Evolutionary conservation across 108 stramenopile genomes (phyloP).

Genomic region (Nitzschia sp.): DNA sequence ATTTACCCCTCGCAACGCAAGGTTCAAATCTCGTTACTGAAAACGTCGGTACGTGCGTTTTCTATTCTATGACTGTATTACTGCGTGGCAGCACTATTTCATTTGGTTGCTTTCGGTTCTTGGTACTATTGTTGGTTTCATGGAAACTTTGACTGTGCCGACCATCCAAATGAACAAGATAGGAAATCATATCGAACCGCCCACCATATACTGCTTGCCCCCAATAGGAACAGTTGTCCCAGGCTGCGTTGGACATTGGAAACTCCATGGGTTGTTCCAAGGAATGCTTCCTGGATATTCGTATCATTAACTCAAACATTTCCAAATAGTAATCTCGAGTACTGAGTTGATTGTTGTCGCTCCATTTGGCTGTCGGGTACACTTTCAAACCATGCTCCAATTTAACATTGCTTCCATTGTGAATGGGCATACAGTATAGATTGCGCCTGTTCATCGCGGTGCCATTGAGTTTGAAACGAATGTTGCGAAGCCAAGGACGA

Average conservation of each 20-base stretch:
- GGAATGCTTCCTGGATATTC: too few species aligned
- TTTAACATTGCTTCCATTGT: background rate
- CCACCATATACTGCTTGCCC: background rate
- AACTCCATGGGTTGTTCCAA: conserved; percentile 2
- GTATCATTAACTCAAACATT: background rate
- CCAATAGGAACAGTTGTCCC: background rate
- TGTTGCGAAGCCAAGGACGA: background rate
- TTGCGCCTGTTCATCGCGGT: background rate
- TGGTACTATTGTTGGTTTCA: too few species aligned
- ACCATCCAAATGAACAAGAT: conserved; percentile 9
- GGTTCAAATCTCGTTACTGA: too few species aligned
- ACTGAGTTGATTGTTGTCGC: conserved; percentile 15
- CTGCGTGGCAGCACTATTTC: too few species aligned
- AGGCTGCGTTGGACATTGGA: background rate
- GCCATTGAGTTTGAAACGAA: background rate
- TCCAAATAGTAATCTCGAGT: conserved; percentile 3
- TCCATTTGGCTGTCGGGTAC: background rate
- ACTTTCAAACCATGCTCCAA: background rate
- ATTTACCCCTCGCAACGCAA: too few species aligned
- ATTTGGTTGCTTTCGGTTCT: too few species aligned
- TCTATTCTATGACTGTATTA: too few species aligned
- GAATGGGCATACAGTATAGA: background rate
- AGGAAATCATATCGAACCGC: background rate
- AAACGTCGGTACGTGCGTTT: too few species aligned
- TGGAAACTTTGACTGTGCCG: background rate